Evolutionary conservation across 2,329 filamentous ascomycete genomes (phyloP).

Genomic region (Podosphaera fusca): DNA sequence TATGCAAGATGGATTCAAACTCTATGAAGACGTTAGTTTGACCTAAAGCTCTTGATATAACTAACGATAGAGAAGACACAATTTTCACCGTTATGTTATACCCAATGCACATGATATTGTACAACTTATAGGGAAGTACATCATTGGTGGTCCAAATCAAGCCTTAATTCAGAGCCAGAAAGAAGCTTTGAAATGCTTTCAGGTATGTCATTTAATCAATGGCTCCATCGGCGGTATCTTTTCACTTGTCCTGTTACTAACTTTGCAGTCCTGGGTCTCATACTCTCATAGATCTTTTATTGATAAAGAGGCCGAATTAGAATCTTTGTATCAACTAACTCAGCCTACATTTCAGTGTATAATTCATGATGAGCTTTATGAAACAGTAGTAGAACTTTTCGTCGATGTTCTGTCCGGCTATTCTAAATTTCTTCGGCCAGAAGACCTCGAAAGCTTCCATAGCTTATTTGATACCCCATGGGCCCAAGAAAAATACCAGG

Average conservation of each 20-base stretch:
- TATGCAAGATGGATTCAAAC: constrained; percentile 41
- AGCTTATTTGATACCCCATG: constrained; percentile 36
- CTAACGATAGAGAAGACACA: constrained; percentile 14
- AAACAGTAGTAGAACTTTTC: constrained; percentile 37
- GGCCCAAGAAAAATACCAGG: constrained; percentile 31
- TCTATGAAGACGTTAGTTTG: constrained; percentile 29
- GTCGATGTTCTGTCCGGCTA: constrained; percentile 42
- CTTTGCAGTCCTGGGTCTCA: constrained; percentile 41
- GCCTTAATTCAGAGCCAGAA: constrained; percentile 22
- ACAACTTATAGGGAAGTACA: constrained; percentile 21
- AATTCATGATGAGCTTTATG: constrained; percentile 31
- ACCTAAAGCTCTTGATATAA: constrained; percentile 1
- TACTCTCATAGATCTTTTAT: constrained; percentile 45
- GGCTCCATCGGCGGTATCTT: background rate
- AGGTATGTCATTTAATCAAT: constrained; percentile 21
- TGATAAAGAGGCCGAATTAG: constrained; percentile 31
- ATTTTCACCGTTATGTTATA: constrained; percentile 27
- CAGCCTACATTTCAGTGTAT: constrained; percentile 37
- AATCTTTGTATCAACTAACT: constrained; percentile 35
- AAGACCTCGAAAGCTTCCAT: constrained; percentile 33
- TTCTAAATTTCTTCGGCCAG: constrained; percentile 33
- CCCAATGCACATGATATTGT: constrained; percentile 27
- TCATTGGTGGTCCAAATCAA: constrained; percentile 20
- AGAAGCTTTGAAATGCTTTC: constrained; percentile 36
- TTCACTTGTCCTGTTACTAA: constrained; percentile 2